Conservation (phyloP, 805 yeast species). For the Ogataea chonburiensis region DNA sequence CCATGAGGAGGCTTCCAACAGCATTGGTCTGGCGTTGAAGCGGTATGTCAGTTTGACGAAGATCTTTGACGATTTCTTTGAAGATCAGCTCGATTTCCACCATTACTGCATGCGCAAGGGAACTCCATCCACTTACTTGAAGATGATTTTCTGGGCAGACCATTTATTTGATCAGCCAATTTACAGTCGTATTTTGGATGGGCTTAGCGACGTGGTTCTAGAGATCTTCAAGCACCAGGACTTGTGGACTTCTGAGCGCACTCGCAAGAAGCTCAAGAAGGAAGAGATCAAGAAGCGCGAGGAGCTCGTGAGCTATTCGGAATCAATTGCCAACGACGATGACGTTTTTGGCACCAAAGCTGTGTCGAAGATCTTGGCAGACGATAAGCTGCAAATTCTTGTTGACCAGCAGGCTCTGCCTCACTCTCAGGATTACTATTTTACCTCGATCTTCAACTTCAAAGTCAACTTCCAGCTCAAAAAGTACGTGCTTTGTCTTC, state of each 20-base stretch:
- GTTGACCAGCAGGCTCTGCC: slow-evolving; percentile 36
- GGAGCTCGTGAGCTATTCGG: slow-evolving; percentile 44
- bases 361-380: slow-evolving; percentile 27
- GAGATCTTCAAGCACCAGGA: slow-evolving; percentile 34
- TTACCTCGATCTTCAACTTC: slow-evolving; percentile 26
- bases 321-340: slow-evolving; percentile 41
- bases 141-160: slow-evolving; percentile 83
- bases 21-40: slow-evolving; percentile 77
- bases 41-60: slow-evolving; percentile 66
- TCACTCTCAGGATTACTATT: slow-evolving; percentile 36
- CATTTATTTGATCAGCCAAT: slow-evolving; percentile 65
- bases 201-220: slow-evolving; percentile 58
- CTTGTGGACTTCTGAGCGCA: slow-evolving; percentile 19
- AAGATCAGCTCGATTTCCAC: slow-evolving; percentile 94
- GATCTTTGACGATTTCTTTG: slow-evolving; percentile 66
- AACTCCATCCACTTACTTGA: slow-evolving; percentile 79
- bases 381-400: slow-evolving; percentile 45
- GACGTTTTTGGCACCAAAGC: slow-evolving; percentile 59
- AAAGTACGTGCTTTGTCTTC: slow-evolving; percentile 47
- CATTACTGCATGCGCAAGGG: slow-evolving; percentile 89
- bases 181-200: slow-evolving; percentile 66
- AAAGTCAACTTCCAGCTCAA: slow-evolving; percentile 39
- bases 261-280: slow-evolving; percentile 54
- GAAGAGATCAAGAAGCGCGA: slow-evolving; percentile 55
- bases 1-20: slow-evolving; percentile 39